A percentile compares a stretch with the other conserved stretches of the same genome.
phyloP scores from a whole-genome alignment of 2,329 filamentous ascomycete species.

The Trichophyton verrucosum region DNA sequence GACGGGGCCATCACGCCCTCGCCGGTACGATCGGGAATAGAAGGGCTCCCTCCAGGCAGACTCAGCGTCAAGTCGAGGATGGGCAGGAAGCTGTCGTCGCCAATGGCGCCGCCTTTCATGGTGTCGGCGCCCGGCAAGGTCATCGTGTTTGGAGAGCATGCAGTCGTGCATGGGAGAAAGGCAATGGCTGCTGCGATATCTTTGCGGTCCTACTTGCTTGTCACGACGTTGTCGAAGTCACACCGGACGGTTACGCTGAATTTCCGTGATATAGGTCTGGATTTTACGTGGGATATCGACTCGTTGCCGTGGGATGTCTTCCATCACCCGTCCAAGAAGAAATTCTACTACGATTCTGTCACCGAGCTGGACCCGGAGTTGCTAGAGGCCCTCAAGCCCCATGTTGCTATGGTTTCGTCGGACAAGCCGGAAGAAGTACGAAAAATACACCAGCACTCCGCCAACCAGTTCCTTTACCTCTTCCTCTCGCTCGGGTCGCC shows the following conservation, averaged over 20 bases:
- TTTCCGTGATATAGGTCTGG: conserved; percentile 80
- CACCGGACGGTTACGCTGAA: conserved; percentile 74
- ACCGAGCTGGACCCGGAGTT: conserved; percentile 75
- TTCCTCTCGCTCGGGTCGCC: conserved; percentile 68
- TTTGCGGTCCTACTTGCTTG: conserved; percentile 87
- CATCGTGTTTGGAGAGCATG: conserved; percentile 95
- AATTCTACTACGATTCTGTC: conserved; percentile 83
- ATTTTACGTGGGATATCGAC: conserved; percentile 91
- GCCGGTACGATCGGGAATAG: conserved; percentile 13
- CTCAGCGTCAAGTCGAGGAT: conserved; percentile 9
- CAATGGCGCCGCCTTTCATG: conserved; percentile 81
- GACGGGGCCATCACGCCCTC: conserved; percentile 23
- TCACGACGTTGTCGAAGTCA: conserved; percentile 86
- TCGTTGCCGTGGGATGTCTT: conserved; percentile 79
- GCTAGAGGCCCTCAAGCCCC: conserved; percentile 65
- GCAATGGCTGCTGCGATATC: conserved; percentile 93
- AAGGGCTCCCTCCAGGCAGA: conserved; percentile 14
- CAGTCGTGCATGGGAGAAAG: conserved; percentile 94
- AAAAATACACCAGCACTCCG: conserved; percentile 73
- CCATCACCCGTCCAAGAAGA: conserved; percentile 71
- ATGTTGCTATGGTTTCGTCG: conserved; percentile 59
- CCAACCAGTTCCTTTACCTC: conserved; percentile 72
- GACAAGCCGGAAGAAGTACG: conserved; percentile 55
- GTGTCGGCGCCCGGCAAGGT: conserved; percentile 96
- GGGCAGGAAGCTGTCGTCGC: conserved; percentile 37